These are phyloP conservation scores for Fusarium sp. DNA, from an alignment of 2,329 filamentous ascomycete genomes.

Conservation along the genomic window DNA sequence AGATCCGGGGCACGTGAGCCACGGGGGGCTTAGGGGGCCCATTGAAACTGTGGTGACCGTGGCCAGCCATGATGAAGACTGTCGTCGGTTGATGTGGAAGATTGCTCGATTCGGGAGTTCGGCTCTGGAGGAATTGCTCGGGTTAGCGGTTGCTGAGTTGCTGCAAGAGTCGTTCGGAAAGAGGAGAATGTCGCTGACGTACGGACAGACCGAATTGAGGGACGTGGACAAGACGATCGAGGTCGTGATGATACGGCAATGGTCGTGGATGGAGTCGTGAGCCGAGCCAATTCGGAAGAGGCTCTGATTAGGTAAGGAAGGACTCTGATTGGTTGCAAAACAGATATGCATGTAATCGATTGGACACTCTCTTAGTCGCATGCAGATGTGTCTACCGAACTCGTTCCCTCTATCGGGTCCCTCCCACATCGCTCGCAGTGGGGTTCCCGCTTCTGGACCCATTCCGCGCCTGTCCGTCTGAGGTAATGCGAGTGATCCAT, in stretches of 20 bases:
- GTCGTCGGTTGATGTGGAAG: conserved; percentile 5
- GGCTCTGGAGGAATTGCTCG: conserved; percentile 5
- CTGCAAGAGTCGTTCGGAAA: fast-evolving
- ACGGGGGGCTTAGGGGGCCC: conserved; percentile 53
- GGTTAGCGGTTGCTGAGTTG: conserved; percentile 3
- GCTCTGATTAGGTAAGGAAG: conserved; percentile 39
- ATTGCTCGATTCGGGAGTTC: conserved; percentile 22
- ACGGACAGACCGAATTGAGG: conserved; percentile 37
- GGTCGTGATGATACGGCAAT: conserved; percentile 30
- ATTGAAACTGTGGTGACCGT: conserved; percentile 42
- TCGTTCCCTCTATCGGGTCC: neutral
- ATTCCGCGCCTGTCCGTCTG: conserved; percentile 1
- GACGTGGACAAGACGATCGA: conserved; percentile 27
- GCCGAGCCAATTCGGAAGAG: conserved; percentile 33
- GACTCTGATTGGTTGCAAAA: conserved; percentile 25
- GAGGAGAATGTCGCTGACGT: conserved; percentile 17
- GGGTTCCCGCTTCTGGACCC: conserved; percentile 18
- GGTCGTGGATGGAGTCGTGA: conserved; percentile 31
- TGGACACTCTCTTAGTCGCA: neutral
- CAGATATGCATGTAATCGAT: neutral
- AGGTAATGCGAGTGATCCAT: conserved; percentile 15
- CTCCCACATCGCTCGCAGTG: conserved; percentile 24
- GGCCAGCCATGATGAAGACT: conserved; percentile 39
- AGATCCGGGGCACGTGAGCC: conserved; percentile 66
- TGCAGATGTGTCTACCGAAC: neutral